Evolutionary conservation across 345 rosid genomes (phyloP), one percentile per base, ranked within the genome.

Genomic region (Salix arbutifolia): DNA sequence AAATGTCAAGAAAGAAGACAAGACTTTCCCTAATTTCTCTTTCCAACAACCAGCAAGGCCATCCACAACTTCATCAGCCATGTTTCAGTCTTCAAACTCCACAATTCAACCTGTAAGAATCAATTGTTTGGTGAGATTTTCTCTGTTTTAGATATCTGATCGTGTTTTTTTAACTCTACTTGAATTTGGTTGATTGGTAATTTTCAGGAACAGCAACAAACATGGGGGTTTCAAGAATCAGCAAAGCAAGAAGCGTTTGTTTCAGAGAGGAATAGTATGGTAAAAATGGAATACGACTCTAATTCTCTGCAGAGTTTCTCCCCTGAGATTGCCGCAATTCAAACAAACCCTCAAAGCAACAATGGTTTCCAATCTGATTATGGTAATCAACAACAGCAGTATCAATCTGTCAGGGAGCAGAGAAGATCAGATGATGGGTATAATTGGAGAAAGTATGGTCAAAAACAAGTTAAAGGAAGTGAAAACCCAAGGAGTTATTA

Each of bases 361-460:
- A 81, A 69, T 33, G 77, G 69, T 56, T 71, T 77, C 76, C 87
- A 77, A 62, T 73, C 89, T 13, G 86, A 80, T 74, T 73, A 42
- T 76, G 81, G 78, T 74, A 80, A 74, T 26, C 72, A 72, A 33
- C 83, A 76, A 6, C 87, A 76, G 18, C 94, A 82, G 70, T 53
- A 84, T 60, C 89, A 80, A 83, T n/a, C 85, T 2, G 70, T 85
- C 9, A 86, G 89, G 78, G 96, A 84, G 74, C 86, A 82, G 74
- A 88, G 86, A 69, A 89, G 81, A 83, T 85, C 97, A 13, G 94
- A 90, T 10, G 98, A 92, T 80, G 98, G 98, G 35, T 94, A 89
- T 83, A 91, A 92, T 38, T 94, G 98, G 98, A 86, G 97, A n/a
- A 94, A 94, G 84, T 94, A 94, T 78, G 98, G 98, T 4, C 98